Evolutionary conservation across 495 filamentous ascomycete genomes (phyloP).

Genomic region (Mycothermus thermophilus): DNA sequence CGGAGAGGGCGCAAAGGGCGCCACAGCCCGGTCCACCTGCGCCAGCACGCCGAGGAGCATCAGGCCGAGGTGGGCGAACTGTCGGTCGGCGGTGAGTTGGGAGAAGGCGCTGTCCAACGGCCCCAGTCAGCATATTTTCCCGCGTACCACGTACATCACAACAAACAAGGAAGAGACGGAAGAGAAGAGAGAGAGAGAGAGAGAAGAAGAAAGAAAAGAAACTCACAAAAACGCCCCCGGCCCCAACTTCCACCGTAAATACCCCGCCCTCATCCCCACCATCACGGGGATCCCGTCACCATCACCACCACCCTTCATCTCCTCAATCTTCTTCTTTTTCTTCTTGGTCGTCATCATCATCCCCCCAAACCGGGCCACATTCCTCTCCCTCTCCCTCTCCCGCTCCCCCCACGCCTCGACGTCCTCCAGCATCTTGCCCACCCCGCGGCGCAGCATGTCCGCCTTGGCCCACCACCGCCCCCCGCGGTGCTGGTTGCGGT

Average conservation of each 20-base stretch:
- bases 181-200: neutral
- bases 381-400: slow-evolving; percentile 2
- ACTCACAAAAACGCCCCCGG: slow-evolving; percentile 23
- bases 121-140: neutral
- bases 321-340: slow-evolving; percentile 5
- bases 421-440: slow-evolving; percentile 36
- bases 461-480: slow-evolving; percentile 63
- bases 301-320: slow-evolving; percentile 5
- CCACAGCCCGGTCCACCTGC: slow-evolving; percentile 37
- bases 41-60: slow-evolving; percentile 54
- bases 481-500: slow-evolving; percentile 65
- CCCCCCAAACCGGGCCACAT: slow-evolving; percentile 1
- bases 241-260: slow-evolving; percentile 9
- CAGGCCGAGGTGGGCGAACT: slow-evolving; percentile 68
- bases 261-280: slow-evolving; percentile 6
- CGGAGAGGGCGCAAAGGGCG: slow-evolving; percentile 9
- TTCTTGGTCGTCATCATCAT: slow-evolving; percentile 4
- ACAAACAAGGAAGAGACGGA: slow-evolving; percentile 2
- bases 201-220: neutral
- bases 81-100: slow-evolving; percentile 53
- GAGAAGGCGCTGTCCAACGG: slow-evolving; percentile 42
- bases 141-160: too few relatives aligned
- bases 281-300: too few relatives aligned
- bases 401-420: slow-evolving; percentile 15
- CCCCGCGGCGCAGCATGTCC: slow-evolving; percentile 48